Evolutionary conservation across 139 green algal species (phyloP).

Genomic region (Chlamydomonas eustigma): DNA sequence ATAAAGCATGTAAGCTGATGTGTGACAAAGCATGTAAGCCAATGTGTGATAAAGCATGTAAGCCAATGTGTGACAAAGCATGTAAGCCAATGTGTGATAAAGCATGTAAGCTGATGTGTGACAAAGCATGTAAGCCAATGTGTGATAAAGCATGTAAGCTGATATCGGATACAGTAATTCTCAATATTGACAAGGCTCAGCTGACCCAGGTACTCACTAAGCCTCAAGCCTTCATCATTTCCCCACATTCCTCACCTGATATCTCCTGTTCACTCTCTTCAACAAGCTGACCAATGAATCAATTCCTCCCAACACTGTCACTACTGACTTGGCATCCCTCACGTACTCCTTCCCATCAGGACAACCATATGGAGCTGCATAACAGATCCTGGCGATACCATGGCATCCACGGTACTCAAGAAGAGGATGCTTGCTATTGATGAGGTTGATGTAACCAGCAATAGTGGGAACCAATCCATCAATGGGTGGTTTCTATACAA

Average conservation of each 20-base stretch:
- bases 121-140: no score
- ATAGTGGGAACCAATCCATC: conserved; percentile 21
- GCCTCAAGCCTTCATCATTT: no score
- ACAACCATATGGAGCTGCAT: conserved; percentile 19
- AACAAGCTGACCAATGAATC: conserved; percentile 55
- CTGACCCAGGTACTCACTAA: no score
- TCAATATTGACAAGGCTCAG: no score
- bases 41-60: no score
- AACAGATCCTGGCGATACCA: conserved; percentile 52
- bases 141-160: no score
- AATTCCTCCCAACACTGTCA: conserved; percentile 43
- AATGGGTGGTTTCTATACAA: background rate
- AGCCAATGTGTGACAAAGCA: no score
- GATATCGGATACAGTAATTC: no score
- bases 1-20: no score
- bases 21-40: no score
- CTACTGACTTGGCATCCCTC: conserved; percentile 45
- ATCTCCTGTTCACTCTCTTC: conserved; percentile 26
- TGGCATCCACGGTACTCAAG: conserved; percentile 63
- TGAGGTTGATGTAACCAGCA: conserved; percentile 27
- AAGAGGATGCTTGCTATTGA: conserved; percentile 41
- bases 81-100: no score
- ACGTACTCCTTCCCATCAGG: conserved; percentile 21
- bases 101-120: no score
- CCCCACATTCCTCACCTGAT: background rate